Evolutionary conservation across 2,329 filamentous ascomycete genomes (phyloP), one percentile per base, ranked within the genome.

Genomic region (Fusarium anthophilum): DNA sequence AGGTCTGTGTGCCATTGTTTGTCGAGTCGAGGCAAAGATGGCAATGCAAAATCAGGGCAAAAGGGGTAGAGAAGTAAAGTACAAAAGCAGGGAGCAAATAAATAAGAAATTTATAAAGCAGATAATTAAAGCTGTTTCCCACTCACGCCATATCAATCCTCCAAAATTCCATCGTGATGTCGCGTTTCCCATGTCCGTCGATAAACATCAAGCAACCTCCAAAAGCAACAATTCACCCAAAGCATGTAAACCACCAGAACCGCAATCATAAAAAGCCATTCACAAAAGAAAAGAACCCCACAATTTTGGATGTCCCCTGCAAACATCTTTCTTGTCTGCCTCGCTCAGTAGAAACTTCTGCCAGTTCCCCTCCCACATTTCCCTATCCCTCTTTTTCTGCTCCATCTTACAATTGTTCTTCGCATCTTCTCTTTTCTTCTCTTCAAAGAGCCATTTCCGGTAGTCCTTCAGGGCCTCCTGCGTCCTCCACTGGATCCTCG

Each of bases 251-350:
- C 12, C n/a, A 20, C 30, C 48, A 35, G n/a, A 35, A 7, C 4
- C 9, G 12, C 13, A 6, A 15, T 13, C 3, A 8, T 3, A 4
- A 20, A 15, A 2, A 6, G 12, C 2, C 13, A 0, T 35, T 24
- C 6, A 53, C 12, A 37, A 13, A 8, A 53, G 32, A 11, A 37
- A 37, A 26, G 50, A 53, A 26, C 50, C 50, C 50, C 32, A 53
- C 2, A 53, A 14, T 20, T 37, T 20, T 12, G 50, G 50, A 8
- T 53, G 50, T 37, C 50, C 50, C n/a, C 18, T 17, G 3, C 18
- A 22, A 37, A 26, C 18, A 18, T 37, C 14, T 11, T 20, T 53
- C 50, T 37, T 53, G 12, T 5, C 13, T 12, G 18, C 18, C 4
- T 53, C 14, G 50, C 32, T 53, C 18, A 14, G 10, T 7, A 53